These are phyloP conservation scores for Colletotrichum sp. DNA, from an alignment of 2,329 filamentous ascomycete genomes.

Conservation along the genomic window DNA sequence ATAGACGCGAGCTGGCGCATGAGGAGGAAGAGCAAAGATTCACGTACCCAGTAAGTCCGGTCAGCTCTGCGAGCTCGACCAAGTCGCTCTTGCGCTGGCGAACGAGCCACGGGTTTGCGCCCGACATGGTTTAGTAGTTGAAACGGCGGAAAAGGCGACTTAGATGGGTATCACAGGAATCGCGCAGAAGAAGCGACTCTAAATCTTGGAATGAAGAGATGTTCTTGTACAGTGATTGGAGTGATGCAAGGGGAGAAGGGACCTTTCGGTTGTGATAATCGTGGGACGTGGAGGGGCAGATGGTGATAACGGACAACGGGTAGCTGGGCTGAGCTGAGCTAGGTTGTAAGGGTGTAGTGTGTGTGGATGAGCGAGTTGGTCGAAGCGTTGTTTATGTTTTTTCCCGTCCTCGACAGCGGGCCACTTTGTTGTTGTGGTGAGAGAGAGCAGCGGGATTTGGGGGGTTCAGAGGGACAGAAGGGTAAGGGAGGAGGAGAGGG, in stretches of 20 bases:
- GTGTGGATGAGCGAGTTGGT: slow-evolving; percentile 13
- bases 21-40: neutral
- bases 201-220: neutral
- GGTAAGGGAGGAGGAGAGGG: slow-evolving; percentile 11
- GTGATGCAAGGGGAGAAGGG: neutral
- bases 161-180: slow-evolving; percentile 10
- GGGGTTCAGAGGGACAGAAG: neutral
- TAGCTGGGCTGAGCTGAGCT: slow-evolving; percentile 13
- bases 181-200: slow-evolving; percentile 11
- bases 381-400: slow-evolving; percentile 39
- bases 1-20: neutral
- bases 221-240: neutral
- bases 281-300: slow-evolving; percentile 15
- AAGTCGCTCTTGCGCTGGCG: slow-evolving; percentile 85
- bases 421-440: slow-evolving; percentile 5
- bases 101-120: slow-evolving; percentile 74
- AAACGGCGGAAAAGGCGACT: neutral
- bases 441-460: neutral
- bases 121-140: slow-evolving; percentile 56
- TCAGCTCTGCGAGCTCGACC: slow-evolving; percentile 72
- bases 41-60: slow-evolving; percentile 76
- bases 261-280: neutral
- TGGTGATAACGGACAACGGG: slow-evolving; percentile 8
- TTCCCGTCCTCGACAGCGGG: slow-evolving; percentile 17
- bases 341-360: slow-evolving; percentile 11